Base-by-base conservation (phyloP, 106 monocot genomes). In the Cymbidium sinense region DNA sequence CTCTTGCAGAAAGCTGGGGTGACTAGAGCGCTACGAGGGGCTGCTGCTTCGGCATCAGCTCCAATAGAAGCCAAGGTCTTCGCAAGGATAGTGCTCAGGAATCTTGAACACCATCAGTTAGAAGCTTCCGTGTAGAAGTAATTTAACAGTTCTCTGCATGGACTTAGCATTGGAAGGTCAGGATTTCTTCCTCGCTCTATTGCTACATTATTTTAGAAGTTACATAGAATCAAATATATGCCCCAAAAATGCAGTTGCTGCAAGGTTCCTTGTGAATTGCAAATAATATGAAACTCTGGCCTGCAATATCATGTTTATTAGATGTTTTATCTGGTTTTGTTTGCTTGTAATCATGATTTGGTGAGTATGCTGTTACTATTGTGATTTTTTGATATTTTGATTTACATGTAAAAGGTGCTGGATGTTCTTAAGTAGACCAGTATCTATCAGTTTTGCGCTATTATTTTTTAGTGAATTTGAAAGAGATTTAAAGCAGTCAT, bases 31-130 rank as follows among this genome's bases (percentile, higher is more conserved):
- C 79, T 98, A 13, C 91, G 98, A 70, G 82, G 83, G 21, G 76
- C 90, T 20, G 94, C 93, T 37, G 94, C 91, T 15, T 82, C 94
- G 4, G 79, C 88, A 50, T 87, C 82, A 37, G 90, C 90, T 39
- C 88, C 94, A 3, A 76, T 90, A 19, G 94, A 91, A 85, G 98
- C 94, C 20, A 98, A 98, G 78, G 83, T 94, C 43, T 98, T 90
- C 74, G 83, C 98, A 31, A 88, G 82, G 64, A 89, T 92, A 50
- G 90, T 98, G 13, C 87, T 91, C 47, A 84, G 94, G 61, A 92
- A 98, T 85, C 88, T 96, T 29, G 93, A 96, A 76, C 82, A 90
- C 50, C 92, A 91, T 74, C 91, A 85, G 76, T 54, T 73, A 34
- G 86, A 88, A 82, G 43, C 83, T 47, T 80, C 84, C 44, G 11